Evolutionary conservation across 2,329 filamentous ascomycete species (phyloP).

Genomic region (Alternaria infectoria): DNA sequence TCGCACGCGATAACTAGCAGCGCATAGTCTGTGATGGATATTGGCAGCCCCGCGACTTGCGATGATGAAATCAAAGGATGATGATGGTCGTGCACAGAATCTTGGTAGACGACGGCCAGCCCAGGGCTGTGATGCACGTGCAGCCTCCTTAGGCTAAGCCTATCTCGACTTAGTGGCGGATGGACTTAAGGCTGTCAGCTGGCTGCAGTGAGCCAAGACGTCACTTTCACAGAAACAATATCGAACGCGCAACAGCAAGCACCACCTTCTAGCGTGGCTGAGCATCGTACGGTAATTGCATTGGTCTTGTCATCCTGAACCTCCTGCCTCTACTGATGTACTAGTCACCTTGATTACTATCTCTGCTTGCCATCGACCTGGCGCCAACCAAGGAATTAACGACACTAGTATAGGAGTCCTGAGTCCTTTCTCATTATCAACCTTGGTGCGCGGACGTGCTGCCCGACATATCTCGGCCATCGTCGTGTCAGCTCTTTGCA

Average conservation of each 20-base stretch:
- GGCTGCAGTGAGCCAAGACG: not conserved
- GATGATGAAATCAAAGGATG: not conserved
- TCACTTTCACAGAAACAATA: not conserved
- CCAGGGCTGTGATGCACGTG: not conserved
- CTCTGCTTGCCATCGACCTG: not conserved
- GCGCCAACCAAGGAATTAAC: not conserved
- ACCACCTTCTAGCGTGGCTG: not conserved
- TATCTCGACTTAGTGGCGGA: not conserved
- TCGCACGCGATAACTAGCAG: not conserved
- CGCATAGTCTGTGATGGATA: not conserved
- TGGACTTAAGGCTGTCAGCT: constrained; percentile 1
- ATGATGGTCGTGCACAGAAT: not conserved
- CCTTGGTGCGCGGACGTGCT: not conserved
- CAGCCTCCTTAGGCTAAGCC: not conserved
- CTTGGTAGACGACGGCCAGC: not conserved
- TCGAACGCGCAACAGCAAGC: not conserved
- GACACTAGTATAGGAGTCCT: not conserved
- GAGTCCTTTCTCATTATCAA: not conserved
- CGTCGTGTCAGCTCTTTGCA: not conserved
- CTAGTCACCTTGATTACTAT: not conserved
- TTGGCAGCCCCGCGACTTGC: not conserved
- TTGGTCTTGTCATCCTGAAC: not conserved
- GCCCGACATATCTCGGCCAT: not conserved
- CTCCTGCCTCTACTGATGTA: not conserved
- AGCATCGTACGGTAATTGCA: not conserved